A percentile compares a stretch with the other conserved stretches of the same genome.
These are phyloP conservation scores for Akebia trifoliata DNA, from an alignment of 164 flowering plant genomes.

Conservation along the genomic window DNA sequence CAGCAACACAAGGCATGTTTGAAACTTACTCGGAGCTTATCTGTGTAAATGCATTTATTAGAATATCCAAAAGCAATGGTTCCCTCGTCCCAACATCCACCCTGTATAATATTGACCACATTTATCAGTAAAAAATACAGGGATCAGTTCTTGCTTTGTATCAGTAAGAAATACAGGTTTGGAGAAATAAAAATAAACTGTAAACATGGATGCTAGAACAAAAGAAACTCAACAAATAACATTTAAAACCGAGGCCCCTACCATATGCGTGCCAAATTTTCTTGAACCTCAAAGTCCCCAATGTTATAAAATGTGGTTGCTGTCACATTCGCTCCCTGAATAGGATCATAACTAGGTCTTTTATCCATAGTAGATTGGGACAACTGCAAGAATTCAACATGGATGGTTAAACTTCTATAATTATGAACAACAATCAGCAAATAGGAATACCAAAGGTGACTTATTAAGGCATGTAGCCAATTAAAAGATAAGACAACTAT, in stretches of 20 bases:
- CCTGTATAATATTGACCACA: conserved; percentile 37
- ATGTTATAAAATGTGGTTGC: conserved; percentile 92
- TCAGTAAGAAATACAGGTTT: neutral
- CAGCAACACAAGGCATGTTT: neutral
- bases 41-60: conserved; percentile 83
- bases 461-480: too few relatives aligned
- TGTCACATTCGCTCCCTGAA: conserved; percentile 79
- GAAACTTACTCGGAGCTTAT: conserved; percentile 86
- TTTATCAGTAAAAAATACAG: conserved; percentile 9
- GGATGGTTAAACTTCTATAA: neutral
- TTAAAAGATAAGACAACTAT: too few relatives aligned
- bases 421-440: neutral
- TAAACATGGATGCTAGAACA: neutral
- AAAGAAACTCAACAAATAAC: neutral
- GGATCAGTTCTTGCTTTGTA: neutral
- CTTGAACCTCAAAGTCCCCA: conserved; percentile 91
- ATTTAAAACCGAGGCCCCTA: conserved; percentile 21
- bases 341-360: conserved; percentile 83
- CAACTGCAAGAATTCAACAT: conserved; percentile 41
- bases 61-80: conserved; percentile 62
- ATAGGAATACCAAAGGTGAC: too few relatives aligned
- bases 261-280: conserved; percentile 89
- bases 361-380: conserved; percentile 80
- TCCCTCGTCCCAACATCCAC: conserved; percentile 82
- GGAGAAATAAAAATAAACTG: neutral